phyloP scores from a whole-genome alignment of 305 asterid species.

The Fraxinus velutina region DNA sequence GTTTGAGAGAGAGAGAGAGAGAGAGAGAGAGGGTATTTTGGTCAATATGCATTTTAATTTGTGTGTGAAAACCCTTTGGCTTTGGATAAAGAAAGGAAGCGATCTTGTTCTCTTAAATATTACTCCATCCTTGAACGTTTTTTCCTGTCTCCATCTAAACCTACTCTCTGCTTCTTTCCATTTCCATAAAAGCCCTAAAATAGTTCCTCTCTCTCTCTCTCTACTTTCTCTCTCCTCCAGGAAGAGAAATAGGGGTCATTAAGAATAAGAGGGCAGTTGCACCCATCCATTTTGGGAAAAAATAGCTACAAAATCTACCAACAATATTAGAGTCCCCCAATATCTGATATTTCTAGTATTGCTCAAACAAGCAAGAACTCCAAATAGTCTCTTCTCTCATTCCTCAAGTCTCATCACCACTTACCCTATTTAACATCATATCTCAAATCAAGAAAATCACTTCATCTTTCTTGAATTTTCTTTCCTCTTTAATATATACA shows the following conservation, averaged over 20 bases:
- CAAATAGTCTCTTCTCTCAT: neutral
- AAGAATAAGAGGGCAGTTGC: slow-evolving; percentile 22
- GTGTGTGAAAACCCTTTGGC: neutral
- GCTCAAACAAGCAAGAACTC: neutral
- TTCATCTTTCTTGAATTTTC: neutral
- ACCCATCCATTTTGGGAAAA: slow-evolving; percentile 39
- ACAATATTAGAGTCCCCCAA: neutral
- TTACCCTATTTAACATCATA: slow-evolving; percentile 20
- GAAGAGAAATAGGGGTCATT: slow-evolving; percentile 6
- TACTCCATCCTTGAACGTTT: slow-evolving; percentile 31
- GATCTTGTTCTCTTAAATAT: slow-evolving; percentile 20
- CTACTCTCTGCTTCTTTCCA: slow-evolving; percentile 40
- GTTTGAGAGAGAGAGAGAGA: neutral
- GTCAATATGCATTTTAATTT: slow-evolving; percentile 19
- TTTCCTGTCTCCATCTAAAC: slow-evolving; percentile 50
- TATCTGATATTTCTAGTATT: neutral
- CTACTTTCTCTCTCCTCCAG: neutral
- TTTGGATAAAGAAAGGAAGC: neutral
- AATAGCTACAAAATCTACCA: slow-evolving; percentile 16
- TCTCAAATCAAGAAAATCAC: neutral
- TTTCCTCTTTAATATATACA: neutral
- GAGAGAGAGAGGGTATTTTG: neutral
- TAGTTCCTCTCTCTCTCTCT: neutral
- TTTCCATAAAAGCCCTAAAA: slow-evolving; percentile 43
- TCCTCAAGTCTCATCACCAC: slow-evolving; percentile 4